Conservation (phyloP, 306 rosid species). For the Sphenostylis stenocarpa region DNA sequence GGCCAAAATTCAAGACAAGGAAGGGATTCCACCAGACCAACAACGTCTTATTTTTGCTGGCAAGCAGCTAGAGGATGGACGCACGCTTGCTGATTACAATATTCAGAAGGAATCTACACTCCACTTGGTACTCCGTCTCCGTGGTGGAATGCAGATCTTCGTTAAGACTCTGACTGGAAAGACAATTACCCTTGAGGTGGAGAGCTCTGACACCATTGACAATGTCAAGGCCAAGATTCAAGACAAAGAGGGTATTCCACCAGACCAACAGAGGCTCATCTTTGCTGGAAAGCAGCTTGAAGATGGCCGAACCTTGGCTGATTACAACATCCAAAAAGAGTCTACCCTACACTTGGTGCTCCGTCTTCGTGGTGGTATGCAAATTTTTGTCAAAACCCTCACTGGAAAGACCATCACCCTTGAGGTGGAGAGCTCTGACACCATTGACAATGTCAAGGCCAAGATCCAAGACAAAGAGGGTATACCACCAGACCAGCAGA, state of each 20-base stretch:
- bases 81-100: constrained; percentile 26
- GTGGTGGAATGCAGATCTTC: constrained; percentile 34
- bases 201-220: constrained; percentile 34
- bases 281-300: constrained; percentile 32
- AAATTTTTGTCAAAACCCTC: constrained; percentile 24
- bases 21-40: constrained; percentile 30
- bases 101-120: constrained; percentile 31
- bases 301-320: constrained; percentile 29
- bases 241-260: constrained; percentile 30
- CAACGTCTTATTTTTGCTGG: constrained; percentile 31
- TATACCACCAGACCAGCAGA: constrained; percentile 29
- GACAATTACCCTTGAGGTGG: constrained; percentile 29
- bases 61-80: constrained; percentile 30
- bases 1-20: constrained; percentile 30
- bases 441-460: constrained; percentile 24
- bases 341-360: constrained; percentile 27
- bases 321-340: constrained; percentile 32
- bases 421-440: constrained; percentile 33
- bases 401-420: constrained; percentile 28
- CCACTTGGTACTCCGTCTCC: constrained; percentile 16
- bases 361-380: constrained; percentile 29
- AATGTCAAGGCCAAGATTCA: constrained; percentile 31
- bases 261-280: constrained; percentile 30
- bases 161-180: constrained; percentile 24
- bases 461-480: constrained; percentile 34